A percentile compares a stretch with the other conserved stretches of the same genome.
Conservation (phyloP, 495 filamentous ascomycete species). For the Sporormia fimetaria region DNA sequence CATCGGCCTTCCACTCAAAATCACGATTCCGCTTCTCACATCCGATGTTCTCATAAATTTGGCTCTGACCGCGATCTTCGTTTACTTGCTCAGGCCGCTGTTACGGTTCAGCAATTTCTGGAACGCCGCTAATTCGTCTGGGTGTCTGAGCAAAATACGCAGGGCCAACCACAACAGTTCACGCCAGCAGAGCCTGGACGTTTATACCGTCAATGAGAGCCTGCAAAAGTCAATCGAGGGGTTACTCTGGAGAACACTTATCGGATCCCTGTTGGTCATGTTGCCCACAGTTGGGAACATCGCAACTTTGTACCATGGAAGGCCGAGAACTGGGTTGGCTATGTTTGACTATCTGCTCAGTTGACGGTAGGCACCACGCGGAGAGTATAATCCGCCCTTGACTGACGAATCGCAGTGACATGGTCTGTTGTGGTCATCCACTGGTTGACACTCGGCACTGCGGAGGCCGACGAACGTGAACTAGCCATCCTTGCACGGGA, state of each 20-base stretch:
- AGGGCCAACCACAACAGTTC: constrained; percentile 7
- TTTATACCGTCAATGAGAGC: constrained; percentile 6
- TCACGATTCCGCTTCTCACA: constrained; percentile 29
- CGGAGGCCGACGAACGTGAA: constrained; percentile 18
- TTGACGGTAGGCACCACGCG: constrained; percentile 29
- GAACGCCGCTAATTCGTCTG: not conserved
- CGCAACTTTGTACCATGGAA: constrained; percentile 22
- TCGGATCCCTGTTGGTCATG: constrained; percentile 27
- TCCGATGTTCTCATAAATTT: constrained; percentile 32
- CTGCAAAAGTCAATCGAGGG: constrained; percentile 20
- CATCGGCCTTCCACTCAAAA: constrained; percentile 31
- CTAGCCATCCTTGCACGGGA: constrained; percentile 4
- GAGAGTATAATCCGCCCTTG: not conserved
- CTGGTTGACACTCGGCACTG: constrained; percentile 27
- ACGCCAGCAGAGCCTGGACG: not conserved
- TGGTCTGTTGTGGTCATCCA: constrained; percentile 29
- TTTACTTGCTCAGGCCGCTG: constrained; percentile 24
- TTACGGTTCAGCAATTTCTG: constrained; percentile 9
- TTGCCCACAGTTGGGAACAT: constrained; percentile 32
- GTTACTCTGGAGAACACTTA: constrained; percentile 23
- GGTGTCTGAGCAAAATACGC: constrained; percentile 3
- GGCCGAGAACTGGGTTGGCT: constrained; percentile 33
- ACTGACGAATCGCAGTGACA: constrained; percentile 21
- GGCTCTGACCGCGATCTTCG: constrained; percentile 28
- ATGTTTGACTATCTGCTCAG: constrained; percentile 31